Evolutionary conservation across 352 stramenopile genomes (phyloP), one percentile per base, ranked within the genome.

Genomic region (Pilasporangium apinafurcum): DNA sequence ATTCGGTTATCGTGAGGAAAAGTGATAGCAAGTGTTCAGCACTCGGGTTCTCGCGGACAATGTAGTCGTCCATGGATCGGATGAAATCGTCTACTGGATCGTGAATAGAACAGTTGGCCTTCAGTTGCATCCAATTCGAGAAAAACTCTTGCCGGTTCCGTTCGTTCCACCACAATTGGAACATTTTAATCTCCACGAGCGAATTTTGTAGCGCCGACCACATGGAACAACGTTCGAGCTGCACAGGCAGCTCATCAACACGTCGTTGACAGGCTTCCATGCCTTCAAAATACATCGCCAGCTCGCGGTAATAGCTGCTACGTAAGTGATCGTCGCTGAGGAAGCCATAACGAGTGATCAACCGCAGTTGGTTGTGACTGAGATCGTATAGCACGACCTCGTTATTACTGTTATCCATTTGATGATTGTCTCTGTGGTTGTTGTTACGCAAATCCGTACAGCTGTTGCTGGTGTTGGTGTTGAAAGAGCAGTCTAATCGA

Each of bases 131-230:
- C 80, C 80, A 92, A 47, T 90, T 86, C 14, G 68, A 73, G 40
- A 90, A 83, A 51, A 86, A 83, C 32, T 87, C 77, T 41, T 90
- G 71, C 5, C 78, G 72, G 47, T 92, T 92, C 39, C 77, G 72
- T 44, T 78, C 71, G 45, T 54, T 64, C 81, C 81, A 90, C 81
- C 81, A 92, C 22, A 90, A 56, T 44, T 86, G 81, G 42, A 90
- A 92, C 78, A 91, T 89, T 44, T 82, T 80, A 46, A 92, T 88
- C 41, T 91, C 80, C n/a, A 89, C 76, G 6, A 92, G 69, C 17
- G 66, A 51, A 16, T 40, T 69, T 42, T 90, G 76, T 8, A 92
- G 62, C 9, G 76, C 62, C 13, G 53, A 48, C 81, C 81, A 92
- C 53, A 82, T 55, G 3, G 48, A 51, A 16, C 81, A 92, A 7